These are phyloP conservation scores for Arthroderma sp. DNA, from an alignment of 2,329 filamentous ascomycete species.

Conservation along the genomic window DNA sequence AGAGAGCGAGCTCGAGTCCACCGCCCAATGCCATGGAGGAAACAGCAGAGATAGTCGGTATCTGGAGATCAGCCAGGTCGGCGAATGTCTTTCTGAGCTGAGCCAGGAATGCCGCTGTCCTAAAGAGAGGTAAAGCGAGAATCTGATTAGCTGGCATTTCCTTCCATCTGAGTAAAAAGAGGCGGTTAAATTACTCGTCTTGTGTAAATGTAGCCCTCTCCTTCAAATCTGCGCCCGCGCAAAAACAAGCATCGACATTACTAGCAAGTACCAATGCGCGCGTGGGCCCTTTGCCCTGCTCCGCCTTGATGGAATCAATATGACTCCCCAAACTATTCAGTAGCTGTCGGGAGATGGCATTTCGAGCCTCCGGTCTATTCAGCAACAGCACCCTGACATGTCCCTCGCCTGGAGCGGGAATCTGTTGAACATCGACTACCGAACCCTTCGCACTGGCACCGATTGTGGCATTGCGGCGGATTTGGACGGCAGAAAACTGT, in stretches of 20 bases:
- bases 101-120: constrained; percentile 65
- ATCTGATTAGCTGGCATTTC: not conserved
- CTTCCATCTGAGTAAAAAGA: not conserved
- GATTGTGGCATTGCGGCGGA: constrained; percentile 20
- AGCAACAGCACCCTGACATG: constrained; percentile 80
- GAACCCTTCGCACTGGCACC: constrained; percentile 23
- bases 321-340: constrained; percentile 59
- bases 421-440: constrained; percentile 53
- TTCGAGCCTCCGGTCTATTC: constrained; percentile 71
- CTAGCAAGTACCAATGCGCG: constrained; percentile 73
- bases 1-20: constrained; percentile 82
- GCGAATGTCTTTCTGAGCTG: constrained; percentile 65
- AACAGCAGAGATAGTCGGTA: constrained; percentile 83
- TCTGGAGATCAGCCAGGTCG: constrained; percentile 58
- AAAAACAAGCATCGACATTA: constrained; percentile 77
- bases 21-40: constrained; percentile 79
- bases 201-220: constrained; percentile 64
- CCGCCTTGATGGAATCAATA: constrained; percentile 55
- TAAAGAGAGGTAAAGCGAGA: constrained; percentile 25
- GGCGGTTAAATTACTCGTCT: constrained; percentile 52
- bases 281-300: constrained; percentile 47
- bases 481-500: constrained; percentile 13
- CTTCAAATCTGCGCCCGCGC: constrained; percentile 88
- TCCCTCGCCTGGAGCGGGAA: constrained; percentile 66
- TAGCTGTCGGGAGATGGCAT: constrained; percentile 74